Evolutionary conservation across 371 early-diverging fungal species (phyloP), one percentile per base, ranked within the genome.

Genomic region (Rhizopus microsporus): DNA sequence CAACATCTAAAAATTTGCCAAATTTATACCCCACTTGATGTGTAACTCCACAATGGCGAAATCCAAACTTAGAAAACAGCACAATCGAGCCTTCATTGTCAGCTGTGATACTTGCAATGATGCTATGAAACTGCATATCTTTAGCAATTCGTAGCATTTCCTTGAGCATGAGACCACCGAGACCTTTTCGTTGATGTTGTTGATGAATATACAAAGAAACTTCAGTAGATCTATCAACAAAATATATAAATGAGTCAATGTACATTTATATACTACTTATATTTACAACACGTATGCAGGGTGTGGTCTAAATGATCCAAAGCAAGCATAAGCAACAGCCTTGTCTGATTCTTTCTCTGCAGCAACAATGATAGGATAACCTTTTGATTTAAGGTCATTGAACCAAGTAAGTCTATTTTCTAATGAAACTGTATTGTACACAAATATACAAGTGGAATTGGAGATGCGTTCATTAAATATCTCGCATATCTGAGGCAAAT

Each of bases 401-500:
- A 75, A 65, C 77, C 77, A 80, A n/a, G 63, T 51, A 30, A 64
- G 12, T 37, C 75, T 69, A 42, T 77, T 66, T 15, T 74, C 65
- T 9, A 77, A 50, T n/a, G 73, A 55, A 5, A 80, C 72, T 33
- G 68, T 57, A 3, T 75, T 66, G 53, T 73, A 77, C 33, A 79
- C 59, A 57, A 78, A 79, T 46, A 83, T 52, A 16, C 71, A 68
- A 12, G 77, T 71, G 1, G 81, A 80, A 53, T 79, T 83, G 16
- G 44, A 39, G 44, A 83, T 73, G 31, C 75, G 74, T 32, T 80
- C 77, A 66, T 80, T 80, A 63, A 71, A 80, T 33, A 80, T 76
- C 9, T 74, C 77, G 8, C 65, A 51, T 40, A 80, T 73, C 43
- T 59, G 60, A 23, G 68, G 65, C 8, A 71, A 10, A 52, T 80